A percentile compares a stretch with the other conserved stretches of the same genome.
These are phyloP conservation scores for Jamesozyma gamospora DNA, from an alignment of 805 yeast species.

Conservation along the genomic window DNA sequence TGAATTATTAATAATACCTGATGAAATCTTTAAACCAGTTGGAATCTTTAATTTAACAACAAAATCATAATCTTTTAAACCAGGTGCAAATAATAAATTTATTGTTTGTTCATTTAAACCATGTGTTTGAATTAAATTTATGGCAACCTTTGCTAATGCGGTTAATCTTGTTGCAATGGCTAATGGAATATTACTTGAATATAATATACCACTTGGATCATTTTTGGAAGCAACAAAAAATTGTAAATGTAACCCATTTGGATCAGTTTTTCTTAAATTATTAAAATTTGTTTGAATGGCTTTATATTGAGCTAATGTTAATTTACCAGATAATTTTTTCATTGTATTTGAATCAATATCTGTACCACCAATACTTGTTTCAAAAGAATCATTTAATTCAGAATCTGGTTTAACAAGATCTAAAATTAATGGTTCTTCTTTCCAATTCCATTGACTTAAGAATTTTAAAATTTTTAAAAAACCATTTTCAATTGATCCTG, in stretches of 20 bases:
- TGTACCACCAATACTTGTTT: constrained; percentile 20
- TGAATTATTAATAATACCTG: constrained; percentile 47
- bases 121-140: constrained; percentile 39
- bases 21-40: constrained; percentile 33
- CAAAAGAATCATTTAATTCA: constrained; percentile 28
- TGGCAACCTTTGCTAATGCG: constrained; percentile 71
- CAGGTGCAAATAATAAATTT: constrained; percentile 64
- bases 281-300: constrained; percentile 53
- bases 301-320: constrained; percentile 54
- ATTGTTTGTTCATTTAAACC: constrained; percentile 37
- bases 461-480: constrained; percentile 65
- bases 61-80: constrained; percentile 76
- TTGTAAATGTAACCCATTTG: constrained; percentile 68
- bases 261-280: constrained; percentile 67
- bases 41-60: constrained; percentile 49
- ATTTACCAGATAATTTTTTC: constrained; percentile 46
- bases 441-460: constrained; percentile 89
- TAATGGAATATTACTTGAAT: constrained; percentile 56
- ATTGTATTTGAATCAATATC: constrained; percentile 29
- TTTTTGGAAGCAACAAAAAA: constrained; percentile 73
- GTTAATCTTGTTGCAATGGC: constrained; percentile 86
- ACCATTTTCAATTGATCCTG: constrained; percentile 72
- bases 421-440: constrained; percentile 69
- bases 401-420: constrained; percentile 53
- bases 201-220: constrained; percentile 78